phyloP scores from a whole-genome alignment of 1,284 basidiomycete genomes.

The Heterobasidion irregulare region DNA sequence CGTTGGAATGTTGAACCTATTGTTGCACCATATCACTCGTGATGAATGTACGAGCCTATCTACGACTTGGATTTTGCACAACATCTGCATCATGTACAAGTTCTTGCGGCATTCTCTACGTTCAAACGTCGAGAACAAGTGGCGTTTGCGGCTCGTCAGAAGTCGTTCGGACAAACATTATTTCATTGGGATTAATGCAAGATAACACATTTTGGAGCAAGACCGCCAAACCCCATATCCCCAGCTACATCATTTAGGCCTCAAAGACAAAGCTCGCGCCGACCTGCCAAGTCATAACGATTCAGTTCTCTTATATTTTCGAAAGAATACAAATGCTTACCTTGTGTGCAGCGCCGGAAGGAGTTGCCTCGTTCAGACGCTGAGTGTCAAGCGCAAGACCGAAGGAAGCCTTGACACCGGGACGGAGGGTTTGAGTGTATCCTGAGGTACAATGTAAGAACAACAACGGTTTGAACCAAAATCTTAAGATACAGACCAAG shows the following conservation, averaged over 20 bases:
- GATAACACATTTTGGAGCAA: neutral
- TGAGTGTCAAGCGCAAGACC: constrained; percentile 90
- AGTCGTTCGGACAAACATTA: neutral
- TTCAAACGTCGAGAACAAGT: no score
- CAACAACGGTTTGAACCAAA: neutral
- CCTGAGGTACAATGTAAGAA: constrained; percentile 27
- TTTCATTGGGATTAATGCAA: neutral
- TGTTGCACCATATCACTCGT: no score
- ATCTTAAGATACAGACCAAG: constrained; percentile 42
- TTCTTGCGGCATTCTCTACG: no score
- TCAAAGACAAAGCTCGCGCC: constrained; percentile 72
- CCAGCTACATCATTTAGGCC: constrained; percentile 30
- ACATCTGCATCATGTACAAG: no score
- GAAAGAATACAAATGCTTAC: constrained; percentile 12
- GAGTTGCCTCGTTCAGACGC: constrained; percentile 67
- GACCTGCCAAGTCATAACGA: constrained; percentile 22
- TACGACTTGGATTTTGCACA: no score
- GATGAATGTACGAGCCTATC: no score
- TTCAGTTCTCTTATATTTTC: neutral
- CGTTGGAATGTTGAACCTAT: neutral
- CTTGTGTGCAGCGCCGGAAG: constrained; percentile 67
- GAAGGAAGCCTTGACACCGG: constrained; percentile 92
- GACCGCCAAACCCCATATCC: neutral
- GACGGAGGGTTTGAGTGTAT: constrained; percentile 90
- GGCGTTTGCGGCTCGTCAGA: neutral